phyloP scores from a whole-genome alignment of 768 basidiomycete genomes.

The Boletus vermiculosoides region DNA sequence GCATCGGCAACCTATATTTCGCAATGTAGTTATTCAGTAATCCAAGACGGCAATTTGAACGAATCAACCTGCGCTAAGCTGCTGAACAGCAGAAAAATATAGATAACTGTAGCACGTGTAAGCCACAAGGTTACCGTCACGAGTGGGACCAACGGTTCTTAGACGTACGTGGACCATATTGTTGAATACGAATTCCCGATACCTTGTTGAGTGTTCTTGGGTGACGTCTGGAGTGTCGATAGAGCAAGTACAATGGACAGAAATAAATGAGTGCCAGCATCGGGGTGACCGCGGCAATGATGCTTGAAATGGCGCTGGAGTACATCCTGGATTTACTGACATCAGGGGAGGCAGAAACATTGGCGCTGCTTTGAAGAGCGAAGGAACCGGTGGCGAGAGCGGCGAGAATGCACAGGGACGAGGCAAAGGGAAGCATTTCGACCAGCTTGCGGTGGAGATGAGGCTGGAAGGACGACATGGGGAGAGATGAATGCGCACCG shows the following conservation, averaged over 20 bases:
- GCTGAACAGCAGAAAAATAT: conserved; percentile 48
- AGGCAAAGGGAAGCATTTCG: conserved; percentile 39
- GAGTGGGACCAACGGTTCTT: neutral
- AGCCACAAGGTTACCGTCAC: conserved; percentile 17
- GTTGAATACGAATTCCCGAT: conserved; percentile 44
- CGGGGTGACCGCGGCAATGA: conserved; percentile 36
- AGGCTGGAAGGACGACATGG: conserved; percentile 14
- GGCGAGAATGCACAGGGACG: conserved; percentile 34
- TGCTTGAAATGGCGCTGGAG: conserved; percentile 36
- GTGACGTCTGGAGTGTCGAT: conserved; percentile 44
- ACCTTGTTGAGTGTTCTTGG: conserved; percentile 51
- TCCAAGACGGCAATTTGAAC: neutral
- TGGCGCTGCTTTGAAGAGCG: conserved; percentile 24
- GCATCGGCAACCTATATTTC: conserved; percentile 46
- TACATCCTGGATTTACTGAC: conserved; percentile 31
- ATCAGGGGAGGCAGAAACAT: conserved; percentile 19
- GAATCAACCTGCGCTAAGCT: conserved; percentile 47
- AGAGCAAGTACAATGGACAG: conserved; percentile 48
- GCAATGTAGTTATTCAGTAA: conserved; percentile 1
- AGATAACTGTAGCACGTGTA: conserved; percentile 40
- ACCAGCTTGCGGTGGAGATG: conserved; percentile 31
- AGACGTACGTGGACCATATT: conserved; percentile 52
- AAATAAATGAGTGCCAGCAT: conserved; percentile 47
- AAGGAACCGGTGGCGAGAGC: conserved; percentile 34
- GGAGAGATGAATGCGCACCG: conserved; percentile 25